Percentiles rank a stretch among this genome's conserved stretches.
Evolutionary conservation across 2,329 filamentous ascomycete species (phyloP).

Genomic region (Calonectria fujianensis): DNA sequence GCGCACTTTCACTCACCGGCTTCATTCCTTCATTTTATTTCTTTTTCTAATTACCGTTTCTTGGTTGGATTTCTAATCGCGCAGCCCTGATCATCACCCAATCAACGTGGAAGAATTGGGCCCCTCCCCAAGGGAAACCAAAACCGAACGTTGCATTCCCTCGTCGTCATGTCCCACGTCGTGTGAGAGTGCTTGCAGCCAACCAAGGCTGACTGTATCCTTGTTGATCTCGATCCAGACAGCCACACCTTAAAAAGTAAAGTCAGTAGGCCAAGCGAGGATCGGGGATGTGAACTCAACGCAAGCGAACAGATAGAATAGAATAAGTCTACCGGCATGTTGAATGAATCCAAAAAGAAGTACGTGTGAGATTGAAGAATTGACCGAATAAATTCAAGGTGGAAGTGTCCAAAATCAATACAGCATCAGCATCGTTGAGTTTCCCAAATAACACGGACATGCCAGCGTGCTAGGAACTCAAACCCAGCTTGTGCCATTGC

Average conservation of each 20-base stretch:
- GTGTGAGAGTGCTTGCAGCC: conserved; percentile 19
- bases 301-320: neutral
- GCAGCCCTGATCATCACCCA: neutral
- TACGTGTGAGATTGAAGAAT: neutral
- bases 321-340: neutral
- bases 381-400: neutral
- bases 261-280: conserved; percentile 1
- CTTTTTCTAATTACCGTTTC: neutral
- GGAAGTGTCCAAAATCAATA: neutral
- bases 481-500: neutral
- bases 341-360: neutral
- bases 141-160: conserved; percentile 14
- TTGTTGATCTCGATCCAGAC: conserved; percentile 29
- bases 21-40: neutral
- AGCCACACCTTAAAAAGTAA: conserved; percentile 34
- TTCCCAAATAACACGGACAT: neutral
- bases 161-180: conserved; percentile 14
- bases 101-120: neutral
- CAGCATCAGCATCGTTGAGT: neutral
- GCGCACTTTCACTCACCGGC: neutral
- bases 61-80: neutral
- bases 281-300: neutral
- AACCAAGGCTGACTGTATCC: neutral
- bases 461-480: neutral
- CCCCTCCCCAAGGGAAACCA: neutral